Percentiles rank a stretch among this genome's conserved stretches.
Conservation (phyloP, 106 monocot genomes). For the Chionographis japonica region DNA sequence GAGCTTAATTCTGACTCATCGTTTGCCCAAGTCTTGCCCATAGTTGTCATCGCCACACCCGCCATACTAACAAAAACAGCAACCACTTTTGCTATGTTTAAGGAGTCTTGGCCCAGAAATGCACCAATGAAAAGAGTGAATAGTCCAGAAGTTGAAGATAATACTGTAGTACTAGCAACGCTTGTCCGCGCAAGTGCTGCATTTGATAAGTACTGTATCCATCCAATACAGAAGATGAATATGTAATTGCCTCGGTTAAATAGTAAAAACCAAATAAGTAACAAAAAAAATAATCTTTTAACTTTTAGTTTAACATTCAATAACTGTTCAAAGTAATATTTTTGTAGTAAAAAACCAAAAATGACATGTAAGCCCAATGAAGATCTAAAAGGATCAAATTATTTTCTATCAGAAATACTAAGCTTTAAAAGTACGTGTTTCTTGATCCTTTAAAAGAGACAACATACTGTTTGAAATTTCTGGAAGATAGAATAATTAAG, state of each 20-base stretch:
- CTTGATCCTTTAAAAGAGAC: too few relatives aligned
- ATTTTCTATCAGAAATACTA: too few relatives aligned
- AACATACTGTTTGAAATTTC: too few relatives aligned
- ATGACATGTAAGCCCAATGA: too few relatives aligned
- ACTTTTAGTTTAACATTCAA: neutral
- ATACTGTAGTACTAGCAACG: constrained; percentile 94
- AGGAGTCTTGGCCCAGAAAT: constrained; percentile 76
- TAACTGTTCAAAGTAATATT: neutral
- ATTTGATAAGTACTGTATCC: constrained; percentile 89
- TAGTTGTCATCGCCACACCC: constrained; percentile 92
- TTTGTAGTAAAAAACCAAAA: too few relatives aligned
- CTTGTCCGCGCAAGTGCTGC: constrained; percentile 97
- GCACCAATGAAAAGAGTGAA: constrained; percentile 92
- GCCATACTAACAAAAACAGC: constrained; percentile 94
- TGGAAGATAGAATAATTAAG: too few relatives aligned
- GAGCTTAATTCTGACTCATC: constrained; percentile 76
- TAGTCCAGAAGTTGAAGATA: constrained; percentile 94
- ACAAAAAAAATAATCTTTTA: neutral
- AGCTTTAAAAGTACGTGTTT: too few relatives aligned
- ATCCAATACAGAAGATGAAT: constrained; percentile 14
- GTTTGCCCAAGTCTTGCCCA: constrained; percentile 95
- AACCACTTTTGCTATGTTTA: constrained; percentile 78
- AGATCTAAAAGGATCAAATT: too few relatives aligned
- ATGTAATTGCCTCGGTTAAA: neutral
- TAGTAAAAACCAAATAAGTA: neutral